A percentile compares a stretch with the other conserved stretches of the same genome.
phyloP scores from a whole-genome alignment of 2,329 filamentous ascomycete genomes.

The Diplodia seriata region DNA sequence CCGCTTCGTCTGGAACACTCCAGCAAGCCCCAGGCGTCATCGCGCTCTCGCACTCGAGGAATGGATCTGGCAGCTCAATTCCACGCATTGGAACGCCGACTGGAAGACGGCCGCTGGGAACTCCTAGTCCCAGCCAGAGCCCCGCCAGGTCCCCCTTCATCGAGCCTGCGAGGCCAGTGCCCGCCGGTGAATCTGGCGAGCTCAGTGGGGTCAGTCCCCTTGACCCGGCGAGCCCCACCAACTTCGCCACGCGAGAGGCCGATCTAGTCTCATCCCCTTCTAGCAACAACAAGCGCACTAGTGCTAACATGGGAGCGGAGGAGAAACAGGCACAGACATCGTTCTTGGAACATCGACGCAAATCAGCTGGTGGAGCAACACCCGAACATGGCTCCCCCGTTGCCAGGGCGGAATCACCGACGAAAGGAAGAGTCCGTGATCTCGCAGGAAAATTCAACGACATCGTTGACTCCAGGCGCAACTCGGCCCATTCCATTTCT shows the following conservation, averaged over 20 bases:
- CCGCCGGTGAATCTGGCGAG: slow-evolving; percentile 56
- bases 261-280: slow-evolving; percentile 45
- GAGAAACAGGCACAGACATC: slow-evolving; percentile 45
- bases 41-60: slow-evolving; percentile 50
- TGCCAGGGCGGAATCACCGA: slow-evolving; percentile 53
- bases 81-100: slow-evolving; percentile 57
- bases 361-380: slow-evolving; percentile 39
- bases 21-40: slow-evolving; percentile 39
- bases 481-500: slow-evolving; percentile 53
- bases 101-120: slow-evolving; percentile 60
- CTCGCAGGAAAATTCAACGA: slow-evolving; percentile 59
- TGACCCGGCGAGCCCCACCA: slow-evolving; percentile 40
- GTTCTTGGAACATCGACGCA: slow-evolving; percentile 46
- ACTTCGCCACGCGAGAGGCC: slow-evolving; percentile 46
- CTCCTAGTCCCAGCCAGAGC: slow-evolving; percentile 65
- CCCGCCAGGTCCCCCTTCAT: slow-evolving; percentile 66
- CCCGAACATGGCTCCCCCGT: slow-evolving; percentile 43
- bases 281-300: slow-evolving; percentile 38
- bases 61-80: slow-evolving; percentile 48
- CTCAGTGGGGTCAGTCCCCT: slow-evolving; percentile 50
- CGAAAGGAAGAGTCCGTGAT: slow-evolving; percentile 59
- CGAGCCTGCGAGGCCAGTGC: slow-evolving; percentile 52
- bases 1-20: slow-evolving; percentile 38
- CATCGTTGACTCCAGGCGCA: slow-evolving; percentile 53
- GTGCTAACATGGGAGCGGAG: slow-evolving; percentile 40